Percentiles rank a stretch among this genome's conserved stretches.
These are phyloP conservation scores for Colletotrichum scovillei DNA, from an alignment of 2,329 filamentous ascomycete species.

Conservation along the genomic window DNA sequence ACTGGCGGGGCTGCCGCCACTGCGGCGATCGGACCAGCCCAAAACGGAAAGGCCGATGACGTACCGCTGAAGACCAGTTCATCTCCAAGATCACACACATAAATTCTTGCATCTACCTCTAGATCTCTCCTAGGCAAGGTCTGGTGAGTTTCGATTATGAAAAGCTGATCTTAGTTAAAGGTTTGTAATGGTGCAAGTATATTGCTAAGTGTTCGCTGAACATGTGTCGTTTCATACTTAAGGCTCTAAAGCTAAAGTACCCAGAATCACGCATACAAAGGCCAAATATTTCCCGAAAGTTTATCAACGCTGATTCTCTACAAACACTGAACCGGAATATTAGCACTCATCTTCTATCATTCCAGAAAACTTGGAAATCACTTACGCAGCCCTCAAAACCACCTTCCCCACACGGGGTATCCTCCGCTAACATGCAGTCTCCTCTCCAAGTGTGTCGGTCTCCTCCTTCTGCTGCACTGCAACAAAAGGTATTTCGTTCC, in stretches of 20 bases:
- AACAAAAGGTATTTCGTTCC: conserved; percentile 8
- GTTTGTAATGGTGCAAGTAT: no score
- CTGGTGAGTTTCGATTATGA: no score
- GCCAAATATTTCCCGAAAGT: no score
- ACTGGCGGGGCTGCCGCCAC: not conserved
- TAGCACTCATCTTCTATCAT: not conserved
- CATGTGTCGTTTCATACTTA: no score
- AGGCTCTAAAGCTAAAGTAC: no score
- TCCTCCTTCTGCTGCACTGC: not conserved
- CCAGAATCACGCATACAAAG: no score
- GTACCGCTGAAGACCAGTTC: not conserved
- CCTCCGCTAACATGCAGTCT: not conserved
- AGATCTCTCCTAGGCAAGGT: no score
- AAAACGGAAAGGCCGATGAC: not conserved
- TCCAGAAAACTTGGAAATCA: rapidly evolving
- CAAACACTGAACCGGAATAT: not conserved
- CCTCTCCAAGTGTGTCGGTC: not conserved
- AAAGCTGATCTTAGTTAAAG: no score
- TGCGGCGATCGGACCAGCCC: not conserved
- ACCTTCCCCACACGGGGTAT: conserved; percentile 1
- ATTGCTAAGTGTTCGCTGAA: no score
- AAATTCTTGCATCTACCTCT: no score
- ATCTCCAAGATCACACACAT: not conserved
- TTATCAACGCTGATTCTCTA: not conserved
- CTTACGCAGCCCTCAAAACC: conserved; percentile 10